A percentile compares a stretch with the other conserved stretches of the same genome.
Evolutionary conservation across 129 eudicot species (phyloP).

Genomic region (Daucus carota): DNA sequence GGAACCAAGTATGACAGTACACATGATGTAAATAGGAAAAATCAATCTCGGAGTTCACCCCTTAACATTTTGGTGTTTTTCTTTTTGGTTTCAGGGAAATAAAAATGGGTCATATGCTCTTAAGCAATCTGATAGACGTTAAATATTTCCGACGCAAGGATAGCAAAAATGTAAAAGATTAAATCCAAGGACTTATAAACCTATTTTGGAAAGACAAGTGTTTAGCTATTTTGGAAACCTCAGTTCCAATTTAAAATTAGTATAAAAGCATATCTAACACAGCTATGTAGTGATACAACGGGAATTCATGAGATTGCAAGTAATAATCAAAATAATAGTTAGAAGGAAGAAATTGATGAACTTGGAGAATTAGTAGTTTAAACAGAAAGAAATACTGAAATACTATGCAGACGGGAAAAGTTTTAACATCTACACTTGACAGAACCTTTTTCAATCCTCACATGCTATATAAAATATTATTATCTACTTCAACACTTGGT

Average conservation of each 20-base stretch:
- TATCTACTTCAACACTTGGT: background rate
- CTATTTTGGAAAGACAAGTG: background rate
- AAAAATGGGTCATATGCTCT: background rate
- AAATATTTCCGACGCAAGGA: too few species aligned
- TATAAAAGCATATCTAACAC: background rate
- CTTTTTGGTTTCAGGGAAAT: background rate
- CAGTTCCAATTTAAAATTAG: background rate
- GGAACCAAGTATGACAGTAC: background rate
- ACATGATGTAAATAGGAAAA: too few species aligned
- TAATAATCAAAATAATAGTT: background rate
- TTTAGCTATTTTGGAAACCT: background rate
- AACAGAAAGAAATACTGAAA: background rate
- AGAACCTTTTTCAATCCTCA: background rate
- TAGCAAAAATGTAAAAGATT: too few species aligned
- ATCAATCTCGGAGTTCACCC: background rate
- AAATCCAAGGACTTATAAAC: background rate
- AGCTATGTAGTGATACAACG: background rate
- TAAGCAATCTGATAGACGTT: too few species aligned
- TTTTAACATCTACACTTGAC: background rate
- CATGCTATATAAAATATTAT: background rate
- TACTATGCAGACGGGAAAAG: background rate
- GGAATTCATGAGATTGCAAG: background rate
- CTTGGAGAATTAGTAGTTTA: background rate
- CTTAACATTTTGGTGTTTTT: too few species aligned
- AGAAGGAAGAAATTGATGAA: background rate